phyloP scores from a whole-genome alignment of 1,284 basidiomycete species.

The Ceratobasidium sp. region DNA sequence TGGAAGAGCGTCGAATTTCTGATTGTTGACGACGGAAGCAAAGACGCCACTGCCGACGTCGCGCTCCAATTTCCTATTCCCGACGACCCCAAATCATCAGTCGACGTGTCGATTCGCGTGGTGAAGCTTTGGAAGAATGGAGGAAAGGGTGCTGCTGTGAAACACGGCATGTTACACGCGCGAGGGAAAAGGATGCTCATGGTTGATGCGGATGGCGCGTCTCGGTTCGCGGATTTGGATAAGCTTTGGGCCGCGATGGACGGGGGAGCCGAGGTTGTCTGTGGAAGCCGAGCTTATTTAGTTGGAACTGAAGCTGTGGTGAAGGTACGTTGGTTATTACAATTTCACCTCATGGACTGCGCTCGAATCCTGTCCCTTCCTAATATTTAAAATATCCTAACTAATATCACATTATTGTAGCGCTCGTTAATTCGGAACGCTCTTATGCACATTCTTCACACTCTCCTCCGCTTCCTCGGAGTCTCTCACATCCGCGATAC shows the following conservation, averaged over 20 bases:
- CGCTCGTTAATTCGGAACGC: slow-evolving; percentile 89
- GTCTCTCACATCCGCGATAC: slow-evolving; percentile 92
- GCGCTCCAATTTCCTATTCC: slow-evolving; percentile 73
- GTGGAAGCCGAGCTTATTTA: slow-evolving; percentile 90
- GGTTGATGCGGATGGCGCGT: slow-evolving; percentile 95
- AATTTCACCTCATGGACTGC: too few relatives aligned
- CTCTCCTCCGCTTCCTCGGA: slow-evolving; percentile 84
- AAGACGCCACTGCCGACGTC: slow-evolving; percentile 76
- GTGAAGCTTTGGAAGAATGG: slow-evolving; percentile 83
- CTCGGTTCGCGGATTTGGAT: slow-evolving; percentile 85
- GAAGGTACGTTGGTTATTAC: slow-evolving; percentile 69
- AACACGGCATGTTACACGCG: slow-evolving; percentile 87
- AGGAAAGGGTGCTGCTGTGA: slow-evolving; percentile 93
- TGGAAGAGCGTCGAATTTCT: slow-evolving; percentile 73
- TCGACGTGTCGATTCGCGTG: slow-evolving; percentile 73
- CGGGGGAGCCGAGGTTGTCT: slow-evolving; percentile 75
- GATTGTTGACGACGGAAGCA: slow-evolving; percentile 91
- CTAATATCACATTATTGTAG: slow-evolving; percentile 59
- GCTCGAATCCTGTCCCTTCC: slow-evolving; percentile 1
- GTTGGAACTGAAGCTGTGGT: slow-evolving; percentile 94
- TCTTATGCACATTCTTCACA: slow-evolving; percentile 92
- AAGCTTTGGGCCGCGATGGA: slow-evolving; percentile 82
- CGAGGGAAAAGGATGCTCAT: slow-evolving; percentile 86
- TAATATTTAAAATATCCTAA: not conserved
- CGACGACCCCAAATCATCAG: slow-evolving; percentile 62